These are phyloP conservation scores for Fistulifera solaris DNA, from an alignment of 108 stramenopile genomes.

Conservation along the genomic window DNA sequence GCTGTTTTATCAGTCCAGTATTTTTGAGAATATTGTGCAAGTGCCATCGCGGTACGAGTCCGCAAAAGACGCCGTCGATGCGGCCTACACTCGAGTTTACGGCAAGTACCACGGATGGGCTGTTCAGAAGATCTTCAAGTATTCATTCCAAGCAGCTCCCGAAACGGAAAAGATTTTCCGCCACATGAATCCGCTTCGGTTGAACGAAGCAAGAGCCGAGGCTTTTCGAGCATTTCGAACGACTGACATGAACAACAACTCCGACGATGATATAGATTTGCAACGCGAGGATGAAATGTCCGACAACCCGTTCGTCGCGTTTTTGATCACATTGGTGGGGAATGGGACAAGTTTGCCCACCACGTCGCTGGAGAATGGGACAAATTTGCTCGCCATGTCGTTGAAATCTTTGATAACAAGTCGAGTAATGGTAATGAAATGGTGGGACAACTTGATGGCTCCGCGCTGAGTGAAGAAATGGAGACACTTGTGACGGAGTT, in stretches of 20 bases:
- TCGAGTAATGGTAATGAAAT: too few relatives aligned
- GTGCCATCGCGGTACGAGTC: constrained; percentile 26
- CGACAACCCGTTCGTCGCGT: neutral
- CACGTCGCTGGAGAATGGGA: neutral
- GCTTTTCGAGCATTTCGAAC: constrained; percentile 7
- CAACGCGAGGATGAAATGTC: neutral
- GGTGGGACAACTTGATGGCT: too few relatives aligned
- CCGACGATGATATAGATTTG: neutral
- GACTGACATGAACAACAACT: neutral
- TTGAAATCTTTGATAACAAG: neutral
- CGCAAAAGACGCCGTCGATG: constrained; percentile 28
- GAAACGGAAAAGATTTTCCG: constrained; percentile 35
- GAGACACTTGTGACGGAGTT: constrained; percentile 25
- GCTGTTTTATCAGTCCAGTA: constrained; percentile 45
- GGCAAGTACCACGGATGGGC: constrained; percentile 65
- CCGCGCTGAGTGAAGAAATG: constrained; percentile 7
- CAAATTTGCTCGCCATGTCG: neutral
- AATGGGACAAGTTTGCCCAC: constrained; percentile 1
- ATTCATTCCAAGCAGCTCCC: constrained; percentile 62
- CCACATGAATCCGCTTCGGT: constrained; percentile 40
- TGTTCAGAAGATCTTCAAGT: constrained; percentile 52
- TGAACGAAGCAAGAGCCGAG: constrained; percentile 23
- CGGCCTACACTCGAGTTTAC: constrained; percentile 62
- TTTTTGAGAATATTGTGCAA: constrained; percentile 48
- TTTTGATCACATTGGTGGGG: neutral